Base-by-base conservation (phyloP, 2,329 filamentous ascomycete species). In the Thielaviopsis euricoi region DNA sequence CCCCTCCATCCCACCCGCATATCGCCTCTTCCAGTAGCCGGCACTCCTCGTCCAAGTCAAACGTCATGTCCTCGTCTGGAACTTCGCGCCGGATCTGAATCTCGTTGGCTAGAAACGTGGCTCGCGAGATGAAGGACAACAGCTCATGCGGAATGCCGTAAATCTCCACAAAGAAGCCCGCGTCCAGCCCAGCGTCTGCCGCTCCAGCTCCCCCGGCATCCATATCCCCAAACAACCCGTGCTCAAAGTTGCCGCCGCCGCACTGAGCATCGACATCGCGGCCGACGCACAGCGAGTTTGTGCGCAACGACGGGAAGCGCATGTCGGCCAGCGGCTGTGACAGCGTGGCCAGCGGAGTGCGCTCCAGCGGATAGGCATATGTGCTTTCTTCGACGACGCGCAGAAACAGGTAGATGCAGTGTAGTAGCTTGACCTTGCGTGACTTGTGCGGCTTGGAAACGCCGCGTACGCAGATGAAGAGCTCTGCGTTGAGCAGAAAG, bases 401-500 rank as follows among this genome's bases (percentile, higher is more conserved):
- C 6, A 73, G 65, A 54, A 71, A 74, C 0, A 70, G 71, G 59
- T 76, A 76, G 64, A 73, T 73, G 58, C 76, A 73, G 59, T 76
- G 74, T 0, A 76, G 63, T 0, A 76, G 62, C 1, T 73, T 69
- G 0, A 69, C 64, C 21, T 73, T 71, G 17, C 71, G 68, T 1
- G 73, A 71, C 46, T 73, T 74, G 7, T 63, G 64, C 3, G 67
- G 26, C 61, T 65, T 67, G 6, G 66, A 65, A 0, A 75, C 60
- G 0, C 74, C 72, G 6, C 66, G 65, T 6, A 71, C 55, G 1
- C 69, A 69, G 5, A 75, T 73, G 13, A 74, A 68, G 1, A 70
- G 67, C 60, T 75, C 73, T 0, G 72, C 71, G 53, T 74, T 73
- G 0, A 75, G 61, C 1, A 70, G 64, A n/a, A 69, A 73, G 22